Conservation (phyloP, 805 yeast genomes). For the Ogataea paraovalis region DNA sequence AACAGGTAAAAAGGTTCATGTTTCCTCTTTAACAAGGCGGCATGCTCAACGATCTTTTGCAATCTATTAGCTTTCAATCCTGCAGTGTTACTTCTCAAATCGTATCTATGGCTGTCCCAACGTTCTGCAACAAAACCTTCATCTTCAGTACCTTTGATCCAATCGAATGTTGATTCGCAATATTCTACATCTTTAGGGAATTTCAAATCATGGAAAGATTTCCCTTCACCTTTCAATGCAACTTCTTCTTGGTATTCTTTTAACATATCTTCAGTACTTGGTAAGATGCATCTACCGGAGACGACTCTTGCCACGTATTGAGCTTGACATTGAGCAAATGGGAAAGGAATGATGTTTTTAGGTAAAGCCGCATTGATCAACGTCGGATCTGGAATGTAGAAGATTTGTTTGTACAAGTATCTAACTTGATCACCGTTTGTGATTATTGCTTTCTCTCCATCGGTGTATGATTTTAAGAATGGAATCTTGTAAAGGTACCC, state of each 20-base stretch:
- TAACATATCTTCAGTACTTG: slow-evolving; percentile 35
- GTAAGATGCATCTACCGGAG: slow-evolving; percentile 41
- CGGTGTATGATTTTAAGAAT: slow-evolving; percentile 41
- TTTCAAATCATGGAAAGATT: slow-evolving; percentile 47
- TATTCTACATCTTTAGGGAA: slow-evolving; percentile 60
- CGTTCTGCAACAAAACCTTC: slow-evolving; percentile 31
- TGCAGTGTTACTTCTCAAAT: slow-evolving; percentile 24
- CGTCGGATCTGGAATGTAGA: slow-evolving; percentile 44
- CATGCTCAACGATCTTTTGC: slow-evolving; percentile 26
- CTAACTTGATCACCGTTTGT: slow-evolving; percentile 36
- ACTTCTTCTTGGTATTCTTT: slow-evolving; percentile 31
- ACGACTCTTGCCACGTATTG: slow-evolving; percentile 38
- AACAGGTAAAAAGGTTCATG: slow-evolving; percentile 24
- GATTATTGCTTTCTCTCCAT: slow-evolving; percentile 24
- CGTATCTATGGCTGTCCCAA: slow-evolving; percentile 27
- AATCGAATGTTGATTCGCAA: slow-evolving; percentile 41
- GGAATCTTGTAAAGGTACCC: slow-evolving; percentile 71
- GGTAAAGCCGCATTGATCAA: slow-evolving; percentile 39
- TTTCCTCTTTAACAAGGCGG: slow-evolving; percentile 20
- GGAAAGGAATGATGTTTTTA: slow-evolving; percentile 47
- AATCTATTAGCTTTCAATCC: slow-evolving; percentile 28
- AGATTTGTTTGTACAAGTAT: slow-evolving; percentile 42
- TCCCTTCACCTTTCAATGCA: slow-evolving; percentile 42
- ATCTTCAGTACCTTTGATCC: slow-evolving; percentile 33
- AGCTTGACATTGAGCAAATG: slow-evolving; percentile 47